Evolutionary conservation across 1,139 yeast species (phyloP).

Genomic region (Yamadazyma jaroonii): DNA sequence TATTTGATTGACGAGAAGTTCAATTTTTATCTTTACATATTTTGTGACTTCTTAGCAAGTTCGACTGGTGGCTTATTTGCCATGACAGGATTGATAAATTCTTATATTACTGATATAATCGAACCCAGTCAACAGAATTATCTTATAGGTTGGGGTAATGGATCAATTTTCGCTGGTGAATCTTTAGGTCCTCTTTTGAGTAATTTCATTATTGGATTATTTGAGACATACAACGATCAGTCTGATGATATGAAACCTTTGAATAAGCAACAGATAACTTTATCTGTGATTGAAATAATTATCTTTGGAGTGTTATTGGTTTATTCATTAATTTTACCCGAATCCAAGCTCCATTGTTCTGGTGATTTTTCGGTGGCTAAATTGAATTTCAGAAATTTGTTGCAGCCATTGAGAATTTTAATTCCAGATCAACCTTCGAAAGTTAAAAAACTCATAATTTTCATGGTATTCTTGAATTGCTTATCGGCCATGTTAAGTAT

Average conservation of each 20-base stretch:
- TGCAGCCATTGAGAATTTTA: constrained; percentile 47
- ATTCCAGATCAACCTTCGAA: constrained; percentile 28
- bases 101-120: constrained; percentile 66
- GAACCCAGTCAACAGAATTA: constrained; percentile 53
- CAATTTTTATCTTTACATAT: constrained; percentile 29
- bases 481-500: constrained; percentile 34
- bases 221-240: not conserved
- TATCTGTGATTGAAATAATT: constrained; percentile 29
- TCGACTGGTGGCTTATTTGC: constrained; percentile 56
- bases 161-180: constrained; percentile 58
- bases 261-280: constrained; percentile 21
- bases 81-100: constrained; percentile 49
- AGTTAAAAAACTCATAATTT: constrained; percentile 28
- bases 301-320: constrained; percentile 23
- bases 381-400: constrained; percentile 19
- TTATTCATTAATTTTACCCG: constrained; percentile 45
- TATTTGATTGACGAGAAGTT: constrained; percentile 30
- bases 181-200: constrained; percentile 66
- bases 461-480: constrained; percentile 49
- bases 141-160: constrained; percentile 54
- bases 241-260: not conserved
- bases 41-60: constrained; percentile 40
- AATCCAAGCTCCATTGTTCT: constrained; percentile 40
- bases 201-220: constrained; percentile 22
- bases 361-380: not conserved